Conservation (phyloP, 2,329 filamentous ascomycete species). For the Scleromitrula shiraiana region DNA sequence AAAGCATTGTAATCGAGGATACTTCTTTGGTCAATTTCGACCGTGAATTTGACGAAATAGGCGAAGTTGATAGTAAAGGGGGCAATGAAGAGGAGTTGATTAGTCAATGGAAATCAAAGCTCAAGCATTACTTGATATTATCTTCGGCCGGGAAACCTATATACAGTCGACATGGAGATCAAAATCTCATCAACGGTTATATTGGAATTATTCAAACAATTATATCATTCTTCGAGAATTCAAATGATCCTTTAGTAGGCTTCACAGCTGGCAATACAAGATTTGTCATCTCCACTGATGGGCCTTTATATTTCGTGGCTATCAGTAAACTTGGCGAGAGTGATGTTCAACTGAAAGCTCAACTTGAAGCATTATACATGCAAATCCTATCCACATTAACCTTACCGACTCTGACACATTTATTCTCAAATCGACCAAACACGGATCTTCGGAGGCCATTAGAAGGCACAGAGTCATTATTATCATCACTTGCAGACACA, state of each 20-base stretch:
- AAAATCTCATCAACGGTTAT: slow-evolving; percentile 83
- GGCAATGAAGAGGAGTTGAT: slow-evolving; percentile 48
- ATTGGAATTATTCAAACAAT: slow-evolving; percentile 96
- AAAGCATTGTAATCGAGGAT: slow-evolving; percentile 40
- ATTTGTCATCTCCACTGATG: slow-evolving; percentile 79
- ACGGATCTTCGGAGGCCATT: slow-evolving; percentile 85
- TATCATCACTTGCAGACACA: slow-evolving; percentile 87
- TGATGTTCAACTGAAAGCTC: slow-evolving; percentile 75
- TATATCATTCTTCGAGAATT: slow-evolving; percentile 88
- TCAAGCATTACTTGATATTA: slow-evolving; percentile 95
- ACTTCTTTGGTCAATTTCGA: slow-evolving; percentile 59
- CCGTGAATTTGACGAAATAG: slow-evolving; percentile 70
- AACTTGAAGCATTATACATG: slow-evolving; percentile 94
- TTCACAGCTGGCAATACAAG: slow-evolving; percentile 83
- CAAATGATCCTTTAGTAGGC: slow-evolving; percentile 66
- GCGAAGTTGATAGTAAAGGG: slow-evolving; percentile 45
- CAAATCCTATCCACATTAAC: slow-evolving; percentile 95
- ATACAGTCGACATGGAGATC: slow-evolving; percentile 89
- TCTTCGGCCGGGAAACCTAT: slow-evolving; percentile 96
- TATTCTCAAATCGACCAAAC: slow-evolving; percentile 87
- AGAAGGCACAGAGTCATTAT: slow-evolving; percentile 81
- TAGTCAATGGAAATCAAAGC: slow-evolving; percentile 76
- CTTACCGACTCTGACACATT: slow-evolving; percentile 73
- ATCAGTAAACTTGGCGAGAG: slow-evolving; percentile 91
- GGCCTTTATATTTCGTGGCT: slow-evolving; percentile 84